Evolutionary conservation across 352 stramenopile genomes (phyloP), one percentile per base, ranked within the genome.

Genomic region (Thalassiosira mediterranea): DNA sequence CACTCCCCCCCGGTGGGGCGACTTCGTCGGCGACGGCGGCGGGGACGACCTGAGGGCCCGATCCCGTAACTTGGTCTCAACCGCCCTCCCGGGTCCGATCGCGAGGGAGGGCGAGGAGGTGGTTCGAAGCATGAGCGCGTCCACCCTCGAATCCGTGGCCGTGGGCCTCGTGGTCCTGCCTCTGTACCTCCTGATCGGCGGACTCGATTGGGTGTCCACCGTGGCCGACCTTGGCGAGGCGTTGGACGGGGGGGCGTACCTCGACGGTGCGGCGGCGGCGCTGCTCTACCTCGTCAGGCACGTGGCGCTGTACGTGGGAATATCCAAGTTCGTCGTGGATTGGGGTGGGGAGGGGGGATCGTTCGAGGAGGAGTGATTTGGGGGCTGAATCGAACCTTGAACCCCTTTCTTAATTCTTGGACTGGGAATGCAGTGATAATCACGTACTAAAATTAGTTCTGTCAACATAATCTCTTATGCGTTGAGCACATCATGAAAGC

Each of bases 241-340:
- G 8, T 21, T 87, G 3, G 62, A 77, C 17, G 61, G 61, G 25
- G 69, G 57, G 28, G 42, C 71, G 21, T 76, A 77, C 63, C 23
- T 85, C 7, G 79, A 88, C 67, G 79, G 59, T 26, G 29, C 69
- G 23, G 46, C 81, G 15, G 31, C 4, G 54, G 59, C 62, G 0
- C 40, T 71, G 8, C 53, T 87, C 0, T 92, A 92, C 49, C 61
- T 92, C 1, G 15, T 88, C 2, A 70, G 83, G 26, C 86, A 92
- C 76, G 78, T 90, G 10, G 58, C 84, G 4, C 56, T 89, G n/a
- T 92, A 90, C 62, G 58, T 92, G n/a, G 76, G 71, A 21, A 72
- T 92, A 34, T 76, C 71, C 15, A 90, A 90, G 46, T 90, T 90
- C 68, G 72, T 89, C n/a, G 68, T 92, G 3, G 81, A 92, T 64